A percentile compares a stretch with the other conserved stretches of the same genome.
Evolutionary conservation across 164 flowering plant genomes (phyloP).

Genomic region (Buxus sempervirens): DNA sequence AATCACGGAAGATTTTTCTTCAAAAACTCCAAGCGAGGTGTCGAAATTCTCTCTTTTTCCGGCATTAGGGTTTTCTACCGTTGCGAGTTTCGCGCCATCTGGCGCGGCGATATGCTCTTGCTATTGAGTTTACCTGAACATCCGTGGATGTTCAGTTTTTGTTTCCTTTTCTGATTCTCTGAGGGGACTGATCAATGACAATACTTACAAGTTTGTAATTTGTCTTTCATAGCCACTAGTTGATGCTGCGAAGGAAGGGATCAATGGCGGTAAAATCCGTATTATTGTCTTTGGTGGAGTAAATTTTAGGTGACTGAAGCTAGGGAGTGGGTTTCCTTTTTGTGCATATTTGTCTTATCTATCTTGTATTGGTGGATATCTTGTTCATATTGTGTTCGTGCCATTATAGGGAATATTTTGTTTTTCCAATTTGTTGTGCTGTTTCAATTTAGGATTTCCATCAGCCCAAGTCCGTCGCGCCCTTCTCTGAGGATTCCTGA

Average conservation of each 20-base stretch:
- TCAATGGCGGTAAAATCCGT: not conserved
- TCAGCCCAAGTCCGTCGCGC: not conserved
- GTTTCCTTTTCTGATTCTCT: not conserved
- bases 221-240: not conserved
- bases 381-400: not conserved
- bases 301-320: not conserved
- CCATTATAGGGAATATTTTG: not conserved
- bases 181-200: constrained; percentile 5
- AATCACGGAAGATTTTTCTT: too few species aligned
- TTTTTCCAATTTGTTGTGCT: not conserved
- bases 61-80: too few species aligned
- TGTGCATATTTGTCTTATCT: not conserved
- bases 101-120: too few species aligned
- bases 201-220: not conserved
- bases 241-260: constrained; percentile 8
- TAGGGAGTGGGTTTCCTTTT: not conserved
- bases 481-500: not conserved
- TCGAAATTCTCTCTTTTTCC: too few species aligned
- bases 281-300: not conserved
- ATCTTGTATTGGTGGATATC: not conserved
- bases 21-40: too few species aligned
- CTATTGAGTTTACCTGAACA: too few species aligned
- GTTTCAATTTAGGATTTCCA: not conserved
- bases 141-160: too few species aligned
- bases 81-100: too few species aligned